phyloP scores from a whole-genome alignment of 1,139 yeast species.

The Meyerozyma sp. region DNA sequence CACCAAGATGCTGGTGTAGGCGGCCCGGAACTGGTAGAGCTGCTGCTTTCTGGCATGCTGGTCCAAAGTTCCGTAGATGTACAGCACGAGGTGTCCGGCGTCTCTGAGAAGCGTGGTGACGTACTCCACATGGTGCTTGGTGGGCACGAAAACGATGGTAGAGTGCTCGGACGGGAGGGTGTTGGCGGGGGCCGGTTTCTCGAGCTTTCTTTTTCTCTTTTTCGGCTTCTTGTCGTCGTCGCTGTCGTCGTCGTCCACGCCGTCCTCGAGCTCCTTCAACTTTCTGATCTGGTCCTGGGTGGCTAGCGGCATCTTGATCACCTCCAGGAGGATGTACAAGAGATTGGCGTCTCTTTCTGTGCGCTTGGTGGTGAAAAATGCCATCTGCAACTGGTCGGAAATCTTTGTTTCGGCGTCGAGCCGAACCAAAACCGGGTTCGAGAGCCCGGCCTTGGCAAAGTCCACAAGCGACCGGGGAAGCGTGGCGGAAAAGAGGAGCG shows the following conservation, averaged over 20 bases:
- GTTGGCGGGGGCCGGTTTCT: conserved; percentile 69
- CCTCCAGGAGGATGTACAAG: conserved; percentile 68
- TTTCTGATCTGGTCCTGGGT: conserved; percentile 57
- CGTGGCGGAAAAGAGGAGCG: conserved; percentile 90
- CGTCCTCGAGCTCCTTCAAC: conserved; percentile 42
- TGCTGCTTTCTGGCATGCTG: conserved; percentile 94
- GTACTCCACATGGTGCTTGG: conserved; percentile 96
- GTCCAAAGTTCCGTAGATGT: conserved; percentile 90
- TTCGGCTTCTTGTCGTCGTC: conserved; percentile 41
- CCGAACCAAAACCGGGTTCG: conserved; percentile 87
- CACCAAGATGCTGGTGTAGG: conserved; percentile 75
- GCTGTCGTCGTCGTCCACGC: conserved; percentile 41
- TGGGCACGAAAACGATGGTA: conserved; percentile 91
- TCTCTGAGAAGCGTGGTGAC: conserved; percentile 62
- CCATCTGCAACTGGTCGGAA: conserved; percentile 87
- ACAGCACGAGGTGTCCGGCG: conserved; percentile 83
- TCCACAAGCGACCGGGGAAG: conserved; percentile 89
- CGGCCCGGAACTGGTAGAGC: conserved; percentile 76
- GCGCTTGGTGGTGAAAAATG: conserved; percentile 73
- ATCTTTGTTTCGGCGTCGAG: conserved; percentile 88
- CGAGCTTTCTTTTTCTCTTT: conserved; percentile 42
- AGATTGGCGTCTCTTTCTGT: conserved; percentile 90
- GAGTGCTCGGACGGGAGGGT: conserved; percentile 74
- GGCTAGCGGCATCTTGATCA: conserved; percentile 80
- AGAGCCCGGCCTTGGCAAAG: conserved; percentile 93